Evolutionary conservation across 2,329 filamentous ascomycete species (phyloP).

Genomic region (Aspergillus pseudoglaucus): DNA sequence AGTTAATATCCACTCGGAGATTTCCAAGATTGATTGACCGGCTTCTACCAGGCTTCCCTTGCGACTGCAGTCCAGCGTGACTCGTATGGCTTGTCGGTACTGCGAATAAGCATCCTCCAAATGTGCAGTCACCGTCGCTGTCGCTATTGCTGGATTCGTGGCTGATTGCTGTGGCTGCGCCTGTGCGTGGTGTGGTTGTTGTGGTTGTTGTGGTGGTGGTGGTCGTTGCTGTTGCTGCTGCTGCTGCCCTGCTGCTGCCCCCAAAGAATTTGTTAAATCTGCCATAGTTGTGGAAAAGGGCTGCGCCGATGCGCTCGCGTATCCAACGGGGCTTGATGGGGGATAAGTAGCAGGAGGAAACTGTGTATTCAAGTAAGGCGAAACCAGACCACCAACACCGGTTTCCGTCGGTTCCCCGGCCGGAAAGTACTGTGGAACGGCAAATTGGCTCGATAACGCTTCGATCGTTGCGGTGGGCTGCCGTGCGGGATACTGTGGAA

Average conservation of each 20-base stretch:
- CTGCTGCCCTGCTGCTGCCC: conserved; percentile 32
- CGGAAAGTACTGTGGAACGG: conserved; percentile 68
- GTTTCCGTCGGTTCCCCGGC: conserved; percentile 59
- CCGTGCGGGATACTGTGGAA: conserved; percentile 67
- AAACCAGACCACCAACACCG: conserved; percentile 51
- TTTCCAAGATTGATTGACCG: conserved; percentile 51
- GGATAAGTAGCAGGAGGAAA: conserved; percentile 52
- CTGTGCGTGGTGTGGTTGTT: conserved; percentile 17
- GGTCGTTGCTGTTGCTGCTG: too few species aligned
- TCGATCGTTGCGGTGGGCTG: conserved; percentile 72
- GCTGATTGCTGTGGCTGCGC: conserved; percentile 10
- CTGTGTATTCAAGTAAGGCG: conserved; percentile 60
- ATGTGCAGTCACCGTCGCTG: conserved; percentile 21
- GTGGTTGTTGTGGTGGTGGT: conserved; percentile 26
- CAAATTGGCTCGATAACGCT: conserved; percentile 63
- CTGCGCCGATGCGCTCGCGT: conserved; percentile 42
- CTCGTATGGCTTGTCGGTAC: conserved; percentile 51
- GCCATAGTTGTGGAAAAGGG: conserved; percentile 49
- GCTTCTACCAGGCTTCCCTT: conserved; percentile 56
- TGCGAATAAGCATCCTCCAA: conserved; percentile 63
- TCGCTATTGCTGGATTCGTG: conserved; percentile 8
- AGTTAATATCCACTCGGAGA: conserved; percentile 61
- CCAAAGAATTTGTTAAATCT: conserved; percentile 35
- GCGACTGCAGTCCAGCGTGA: conserved; percentile 66
- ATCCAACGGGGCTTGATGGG: conserved; percentile 54